Base-by-base conservation (phyloP, 495 filamentous ascomycete species). In the Monascus purpureus region DNA sequence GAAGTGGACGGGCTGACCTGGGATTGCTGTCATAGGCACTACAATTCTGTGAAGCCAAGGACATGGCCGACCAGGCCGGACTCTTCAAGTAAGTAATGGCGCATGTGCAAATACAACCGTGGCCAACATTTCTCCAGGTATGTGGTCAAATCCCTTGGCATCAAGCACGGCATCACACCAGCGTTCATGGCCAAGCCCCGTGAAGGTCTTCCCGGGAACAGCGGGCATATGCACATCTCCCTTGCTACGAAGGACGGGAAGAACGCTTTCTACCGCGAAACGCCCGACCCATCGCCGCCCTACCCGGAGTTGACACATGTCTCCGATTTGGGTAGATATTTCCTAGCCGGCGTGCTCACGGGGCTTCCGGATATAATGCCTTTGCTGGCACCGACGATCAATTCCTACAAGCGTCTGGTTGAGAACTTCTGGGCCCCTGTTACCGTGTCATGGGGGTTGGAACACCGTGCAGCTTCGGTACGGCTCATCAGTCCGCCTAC, bases 391-490 rank as follows among this genome's bases (percentile, higher is more conserved):
- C 90, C 90, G 1, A 97, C 84, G 4, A 70, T 97, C 51, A 97
- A 97, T 57, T 87, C 80, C 38, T 97, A 96, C 62, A 97, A 97
- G 51, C 77, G 92, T 1, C 68, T 97, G 1, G 90, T 97, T 8
- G 90, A 97, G 64, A 96, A 96, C 51, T 95, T 93, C 59, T 96
- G 92, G 92, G 90, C 90, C 0, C 90, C 90, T 0, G 88, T 97
- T 4, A 95, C 86, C 0, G 90, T 95, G 1, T 92, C 82, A 2
- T 97, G 90, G 92, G 90, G 92, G 1, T 53, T 95, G 6, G 90
- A 96, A 52, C 90, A 97, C 43, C 81, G 90, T 24, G 85, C 85
- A 1, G 90, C 90, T 0, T 92, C 82, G 0, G 80, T 97, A 34
- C 70, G 92, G 5, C 51, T 97, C 14, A 95, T 96, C 43, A 70